A percentile compares a stretch with the other conserved stretches of the same genome.
These are phyloP conservation scores for Cavenderia fasciculata DNA, from an alignment of 78 protist genomes.

Conservation along the genomic window DNA sequence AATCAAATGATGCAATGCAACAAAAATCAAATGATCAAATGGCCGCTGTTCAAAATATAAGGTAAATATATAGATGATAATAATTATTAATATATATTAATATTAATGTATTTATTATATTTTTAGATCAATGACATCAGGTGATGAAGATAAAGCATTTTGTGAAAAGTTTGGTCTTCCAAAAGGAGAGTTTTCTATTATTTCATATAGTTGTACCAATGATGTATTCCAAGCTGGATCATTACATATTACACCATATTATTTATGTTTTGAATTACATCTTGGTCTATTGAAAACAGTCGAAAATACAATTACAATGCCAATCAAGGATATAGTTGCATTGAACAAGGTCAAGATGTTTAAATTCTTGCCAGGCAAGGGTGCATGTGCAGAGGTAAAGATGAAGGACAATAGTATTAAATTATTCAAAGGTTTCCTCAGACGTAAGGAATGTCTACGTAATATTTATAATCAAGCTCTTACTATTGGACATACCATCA, in stretches of 20 bases:
- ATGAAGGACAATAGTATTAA: not conserved
- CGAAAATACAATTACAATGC: not conserved
- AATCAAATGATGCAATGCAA: not conserved
- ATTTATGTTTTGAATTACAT: slow-evolving; percentile 31
- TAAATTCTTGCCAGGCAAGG: slow-evolving; percentile 31
- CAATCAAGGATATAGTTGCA: slow-evolving; percentile 21
- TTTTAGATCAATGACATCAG: not conserved
- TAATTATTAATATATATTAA: too few species aligned
- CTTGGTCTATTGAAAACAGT: not conserved
- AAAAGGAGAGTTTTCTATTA: slow-evolving; percentile 33
- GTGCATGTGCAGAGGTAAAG: slow-evolving; percentile 11
- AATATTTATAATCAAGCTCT: slow-evolving; percentile 25
- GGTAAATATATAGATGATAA: too few species aligned
- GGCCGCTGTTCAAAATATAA: slow-evolving; percentile 10
- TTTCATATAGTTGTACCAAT: slow-evolving; percentile 2
- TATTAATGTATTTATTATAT: too few species aligned
- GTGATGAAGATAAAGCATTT: slow-evolving; percentile 35
- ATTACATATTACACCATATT: slow-evolving; percentile 12
- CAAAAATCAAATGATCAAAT: not conserved
- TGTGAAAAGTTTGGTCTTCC: slow-evolving; percentile 1
- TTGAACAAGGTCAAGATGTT: slow-evolving; percentile 8
- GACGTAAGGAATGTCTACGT: slow-evolving; percentile 28
- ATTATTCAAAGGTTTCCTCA: slow-evolving; percentile 1
- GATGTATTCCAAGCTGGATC: slow-evolving; percentile 6
- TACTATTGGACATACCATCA: slow-evolving; percentile 5